Evolutionary conservation across 176 grass and related monocot genomes (phyloP), one percentile per base, ranked within the genome.

Genomic region (Tuctoria greenei): DNA sequence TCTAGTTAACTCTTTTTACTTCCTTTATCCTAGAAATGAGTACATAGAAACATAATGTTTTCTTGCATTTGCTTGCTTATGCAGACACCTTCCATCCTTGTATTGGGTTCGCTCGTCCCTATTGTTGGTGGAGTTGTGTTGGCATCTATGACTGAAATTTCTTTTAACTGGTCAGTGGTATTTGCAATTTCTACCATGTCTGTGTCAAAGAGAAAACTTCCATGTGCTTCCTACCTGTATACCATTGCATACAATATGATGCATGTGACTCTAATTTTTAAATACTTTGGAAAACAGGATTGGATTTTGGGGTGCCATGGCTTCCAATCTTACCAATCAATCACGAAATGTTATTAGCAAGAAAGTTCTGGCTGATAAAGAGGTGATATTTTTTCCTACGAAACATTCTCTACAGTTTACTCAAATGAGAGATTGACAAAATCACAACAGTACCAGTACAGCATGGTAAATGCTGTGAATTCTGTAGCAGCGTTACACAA

Each of bases 251-350:
- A 18, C 14, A 69, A 70, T 54, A 63, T 37, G 41, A 50, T 82
- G 24, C 8, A 50, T 72, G 26, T 34, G 1, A n/a, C 41, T 75
- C 21, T 69, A 42, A 12, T 23, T 21, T 40, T 39, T 21, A 65
- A 74, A 21, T 39, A 61, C 46, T 61, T 27, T 36, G 66, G 11
- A 38, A 79, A 89, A 73, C 67, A 97, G 95, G 91, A 86, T 82
- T 47, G 95, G 91, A 90, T 95, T 95, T 85, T 95, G 82, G 89
- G 95, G 89, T 66, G 91, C 95, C 49, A 99, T 99, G 95, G 87
- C 95, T 84, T 99, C 95, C 20, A 90, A 92, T 70, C 36, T 99
- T 58, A 91, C 82, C 24, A 93, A 93, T 65, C 95, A 99, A 85
- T 95, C 91, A 2, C 85, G 91, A 38, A 99, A 99, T 57, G 95